Base-by-base conservation (phyloP, 2,329 filamentous ascomycete species). In the Pseudogymnoascus sp. region DNA sequence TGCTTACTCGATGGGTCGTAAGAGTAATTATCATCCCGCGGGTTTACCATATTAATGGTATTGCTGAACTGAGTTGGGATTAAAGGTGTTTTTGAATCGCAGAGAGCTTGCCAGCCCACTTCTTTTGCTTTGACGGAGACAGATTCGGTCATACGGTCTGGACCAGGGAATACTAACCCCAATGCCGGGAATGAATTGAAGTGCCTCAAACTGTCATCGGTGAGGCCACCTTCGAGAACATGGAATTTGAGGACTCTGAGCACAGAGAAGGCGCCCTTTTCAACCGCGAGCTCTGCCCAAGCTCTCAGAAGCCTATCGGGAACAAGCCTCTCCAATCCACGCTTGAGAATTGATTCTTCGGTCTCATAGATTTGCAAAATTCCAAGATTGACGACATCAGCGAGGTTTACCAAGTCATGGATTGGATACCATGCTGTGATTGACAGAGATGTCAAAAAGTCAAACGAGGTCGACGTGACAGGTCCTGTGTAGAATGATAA, bases 231-330 rank as follows among this genome's bases (percentile, higher is more conserved):
- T 25, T 63, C 23, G 42, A 71, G 69, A 35, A 70, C 65, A 66
- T 72, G 69, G 2, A 75, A 67, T 50, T 66, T 71, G 33, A 75
- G 62, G 14, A 74, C 67, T 62, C 72, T 66, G 47, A 75, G 61
- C 7, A 73, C 66, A 2, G 65, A 63, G 31, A 75, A 75, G 2
- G 67, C 66, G 1, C 65, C 68, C 6, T 69, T 64, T 16, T 69
- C 65, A 8, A 59, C 35, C 10, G 70, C 72, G 42, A 67, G 65
- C 37, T 67, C 50, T 50, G 67, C 65, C 73, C 73, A 75, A 8
- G 71, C 67, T 62, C 70, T 67, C n/a, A 75, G 53, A 5, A 74
- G 47, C 31, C 68, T 64, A 65, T 74, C 71, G 53, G 47, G 31
- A 14, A 25, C 42, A 44, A 47, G 23, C n/a, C 7, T 21, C 31